Evolutionary conservation across 2,329 filamentous ascomycete species (phyloP).

Genomic region (Colletotrichum filicis): DNA sequence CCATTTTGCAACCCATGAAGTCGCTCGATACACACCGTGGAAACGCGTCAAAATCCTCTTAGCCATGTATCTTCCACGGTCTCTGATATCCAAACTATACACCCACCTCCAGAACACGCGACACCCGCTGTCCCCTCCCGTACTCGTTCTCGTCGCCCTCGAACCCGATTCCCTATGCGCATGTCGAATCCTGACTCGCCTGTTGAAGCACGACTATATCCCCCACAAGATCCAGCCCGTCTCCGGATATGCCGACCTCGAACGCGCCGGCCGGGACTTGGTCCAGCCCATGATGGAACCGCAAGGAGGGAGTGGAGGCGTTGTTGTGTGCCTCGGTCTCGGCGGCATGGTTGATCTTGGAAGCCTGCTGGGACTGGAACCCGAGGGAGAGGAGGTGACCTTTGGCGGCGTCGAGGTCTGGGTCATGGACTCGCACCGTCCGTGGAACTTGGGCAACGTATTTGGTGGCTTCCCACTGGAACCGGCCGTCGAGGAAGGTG

Average conservation of each 20-base stretch:
- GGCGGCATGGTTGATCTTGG: conserved; percentile 92
- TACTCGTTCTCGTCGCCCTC: conserved; percentile 91
- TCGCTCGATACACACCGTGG: conserved; percentile 39
- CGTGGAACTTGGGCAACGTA: conserved; percentile 95
- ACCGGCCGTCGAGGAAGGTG: conserved; percentile 58
- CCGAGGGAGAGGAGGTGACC: conserved; percentile 72
- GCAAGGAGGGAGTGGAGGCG: conserved; percentile 84
- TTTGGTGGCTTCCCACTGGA: conserved; percentile 79
- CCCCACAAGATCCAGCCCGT: conserved; percentile 97
- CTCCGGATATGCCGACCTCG: conserved; percentile 89
- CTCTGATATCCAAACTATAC: conserved; percentile 91
- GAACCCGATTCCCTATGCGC: conserved; percentile 96
- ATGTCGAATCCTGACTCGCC: conserved; percentile 89
- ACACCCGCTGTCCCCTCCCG: conserved; percentile 90
- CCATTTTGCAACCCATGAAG: conserved; percentile 44
- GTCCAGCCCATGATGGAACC: conserved; percentile 88
- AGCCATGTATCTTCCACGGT: conserved; percentile 92
- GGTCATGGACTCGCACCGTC: conserved; percentile 90
- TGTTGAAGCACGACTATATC: conserved; percentile 98
- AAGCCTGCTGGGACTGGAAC: conserved; percentile 79
- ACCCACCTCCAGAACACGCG: conserved; percentile 86
- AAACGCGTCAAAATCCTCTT: conserved; percentile 45
- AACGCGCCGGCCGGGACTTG: conserved; percentile 80
- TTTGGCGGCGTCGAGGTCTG: conserved; percentile 93
- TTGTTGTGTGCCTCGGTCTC: conserved; percentile 92